Evolutionary conservation across 1,284 basidiomycete genomes (phyloP).

Genomic region (Anthracocystis panici-leucophaei): DNA sequence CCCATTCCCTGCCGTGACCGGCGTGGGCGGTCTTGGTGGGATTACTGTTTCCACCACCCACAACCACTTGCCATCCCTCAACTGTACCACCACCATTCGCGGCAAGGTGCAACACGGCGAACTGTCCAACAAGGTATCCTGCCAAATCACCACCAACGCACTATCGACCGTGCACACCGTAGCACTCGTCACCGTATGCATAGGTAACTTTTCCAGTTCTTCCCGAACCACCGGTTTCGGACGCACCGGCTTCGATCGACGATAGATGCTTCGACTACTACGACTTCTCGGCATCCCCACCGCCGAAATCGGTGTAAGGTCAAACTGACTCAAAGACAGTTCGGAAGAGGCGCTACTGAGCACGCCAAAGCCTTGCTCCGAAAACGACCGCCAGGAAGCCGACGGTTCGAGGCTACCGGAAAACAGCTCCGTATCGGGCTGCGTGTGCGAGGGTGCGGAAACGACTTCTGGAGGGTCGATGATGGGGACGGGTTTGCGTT

Average conservation of each 20-base stretch:
- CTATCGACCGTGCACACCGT: slow-evolving; percentile 3
- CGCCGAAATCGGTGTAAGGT: slow-evolving; percentile 3
- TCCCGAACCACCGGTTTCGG: background rate
- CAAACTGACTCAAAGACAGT: slow-evolving; percentile 25
- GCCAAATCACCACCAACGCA: slow-evolving; percentile 33
- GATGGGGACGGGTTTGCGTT: slow-evolving; percentile 22
- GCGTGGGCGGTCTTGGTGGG: slow-evolving; percentile 46
- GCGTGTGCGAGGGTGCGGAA: background rate
- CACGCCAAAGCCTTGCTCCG: slow-evolving; percentile 36
- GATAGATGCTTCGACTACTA: slow-evolving; percentile 19
- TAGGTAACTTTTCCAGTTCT: background rate
- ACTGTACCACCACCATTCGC: slow-evolving; percentile 29
- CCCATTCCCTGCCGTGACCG: background rate
- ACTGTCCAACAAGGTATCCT: slow-evolving; percentile 42
- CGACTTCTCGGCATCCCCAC: slow-evolving; percentile 10
- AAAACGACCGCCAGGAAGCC: slow-evolving; percentile 36
- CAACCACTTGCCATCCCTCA: slow-evolving; percentile 27
- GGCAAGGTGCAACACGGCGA: slow-evolving; percentile 31
- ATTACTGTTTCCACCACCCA: slow-evolving; percentile 38
- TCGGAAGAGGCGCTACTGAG: slow-evolving; percentile 32
- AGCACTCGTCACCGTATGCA: slow-evolving; percentile 18
- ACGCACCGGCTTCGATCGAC: background rate
- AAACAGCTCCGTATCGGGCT: slow-evolving; percentile 14
- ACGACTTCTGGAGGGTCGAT: background rate
- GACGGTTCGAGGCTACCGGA: slow-evolving; percentile 20